A percentile compares a stretch with the other conserved stretches of the same genome.
These are phyloP conservation scores for Mycena sanguinolenta DNA, from an alignment of 768 basidiomycete genomes.

Conservation along the genomic window DNA sequence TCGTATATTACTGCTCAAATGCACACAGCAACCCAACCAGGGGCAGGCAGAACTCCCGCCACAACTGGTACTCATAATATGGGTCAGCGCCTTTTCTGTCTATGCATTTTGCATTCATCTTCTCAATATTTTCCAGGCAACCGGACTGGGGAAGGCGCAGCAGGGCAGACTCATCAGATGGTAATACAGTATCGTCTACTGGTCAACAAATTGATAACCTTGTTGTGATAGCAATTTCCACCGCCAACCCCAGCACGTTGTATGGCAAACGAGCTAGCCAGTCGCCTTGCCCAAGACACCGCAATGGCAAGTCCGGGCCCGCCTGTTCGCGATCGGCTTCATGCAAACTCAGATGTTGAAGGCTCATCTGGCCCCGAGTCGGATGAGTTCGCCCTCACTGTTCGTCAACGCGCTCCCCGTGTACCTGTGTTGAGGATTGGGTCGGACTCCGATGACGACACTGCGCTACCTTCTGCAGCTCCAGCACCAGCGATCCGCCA, in stretches of 20 bases:
- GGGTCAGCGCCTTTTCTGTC: conserved; percentile 1
- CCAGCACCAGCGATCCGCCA: background rate
- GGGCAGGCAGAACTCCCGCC: conserved; percentile 2
- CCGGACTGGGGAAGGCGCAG: conserved; percentile 1
- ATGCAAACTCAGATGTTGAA: conserved; percentile 1
- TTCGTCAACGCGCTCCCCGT: background rate
- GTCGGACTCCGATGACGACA: background rate
- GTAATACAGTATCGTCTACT: conserved; percentile 14
- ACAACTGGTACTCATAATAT: conserved; percentile 1
- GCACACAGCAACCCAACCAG: conserved; percentile 5
- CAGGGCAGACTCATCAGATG: conserved; percentile 1
- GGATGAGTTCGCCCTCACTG: background rate
- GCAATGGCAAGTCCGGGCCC: conserved; percentile 3
- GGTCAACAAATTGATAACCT: conserved; percentile 14
- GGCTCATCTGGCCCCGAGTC: background rate
- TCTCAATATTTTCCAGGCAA: conserved; percentile 2
- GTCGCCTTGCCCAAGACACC: conserved; percentile 2
- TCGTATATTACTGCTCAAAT: background rate
- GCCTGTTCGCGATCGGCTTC: background rate
- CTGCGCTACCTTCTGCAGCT: background rate
- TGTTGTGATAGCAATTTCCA: conserved; percentile 14
- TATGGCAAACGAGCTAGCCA: background rate
- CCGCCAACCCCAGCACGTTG: background rate
- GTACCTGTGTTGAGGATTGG: background rate
- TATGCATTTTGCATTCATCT: conserved; percentile 1